Base-by-base conservation (phyloP, 1,284 basidiomycete genomes). In the Gymnopus androsaceus region DNA sequence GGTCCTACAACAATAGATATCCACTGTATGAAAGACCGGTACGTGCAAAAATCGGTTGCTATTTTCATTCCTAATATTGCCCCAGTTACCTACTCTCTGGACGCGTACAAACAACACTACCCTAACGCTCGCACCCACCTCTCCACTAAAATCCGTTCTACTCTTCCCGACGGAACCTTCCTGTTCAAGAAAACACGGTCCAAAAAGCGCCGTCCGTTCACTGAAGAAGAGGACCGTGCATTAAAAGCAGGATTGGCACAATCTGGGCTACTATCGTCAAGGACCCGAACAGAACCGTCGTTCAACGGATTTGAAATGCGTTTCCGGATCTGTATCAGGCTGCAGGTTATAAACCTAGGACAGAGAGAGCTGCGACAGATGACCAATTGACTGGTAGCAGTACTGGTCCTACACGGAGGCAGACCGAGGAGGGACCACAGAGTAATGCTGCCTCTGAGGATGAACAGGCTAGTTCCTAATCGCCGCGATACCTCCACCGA, bases 1-100 rank as follows among this genome's bases (percentile, higher is more conserved):
- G 90, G 92, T 72, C 80, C 88, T 14, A 79, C 76, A 85, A 88
- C 68, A 85, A 84, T 64, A 83, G 92, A 55, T 89, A 92, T 3
- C 90, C 92, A 1, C 92, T 94, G 15, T 92, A 95, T 95, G 67
- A 95, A 95, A 74, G 92, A 95, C 76, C 79, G 92, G 89, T 89
- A 59, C 51, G 81, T 77, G n/a, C n/a, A n/a, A n/a, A n/a, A n/a
- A n/a, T n/a, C n/a, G n/a, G n/a, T n/a, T n/a, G n/a, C n/a, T n/a
- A n/a, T n/a, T n/a, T n/a, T n/a, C n/a, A n/a, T n/a, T n/a, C n/a
- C n/a, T n/a, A n/a, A n/a, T n/a, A n/a, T 66, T 90, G 88, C 42
- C 94, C 94, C 72, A 87, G 92, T n/a, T 48, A 94, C 92, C 19
- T 94, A 94, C 75, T 95, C 93, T 66, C 92, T 93, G 4, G 92